Percentiles rank a stretch among this genome's conserved stretches.
phyloP scores from a whole-genome alignment of 2,329 filamentous ascomycete genomes.

The Claviceps sp. region DNA sequence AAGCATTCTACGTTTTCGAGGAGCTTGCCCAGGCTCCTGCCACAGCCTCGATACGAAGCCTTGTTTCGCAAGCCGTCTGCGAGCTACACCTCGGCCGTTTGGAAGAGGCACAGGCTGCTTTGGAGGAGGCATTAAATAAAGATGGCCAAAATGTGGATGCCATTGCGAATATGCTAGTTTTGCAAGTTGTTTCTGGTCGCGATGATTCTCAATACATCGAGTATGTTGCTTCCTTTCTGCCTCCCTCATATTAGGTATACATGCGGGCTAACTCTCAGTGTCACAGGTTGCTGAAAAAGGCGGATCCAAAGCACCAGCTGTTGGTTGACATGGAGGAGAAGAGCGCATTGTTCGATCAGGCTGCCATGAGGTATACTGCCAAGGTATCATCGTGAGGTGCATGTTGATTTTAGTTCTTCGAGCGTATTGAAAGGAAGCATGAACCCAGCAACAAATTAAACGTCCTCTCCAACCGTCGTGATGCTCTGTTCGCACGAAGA shows the following conservation, averaged over 20 bases:
- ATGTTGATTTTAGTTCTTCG: constrained; percentile 10
- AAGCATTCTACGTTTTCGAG: constrained; percentile 94
- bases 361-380: constrained; percentile 72
- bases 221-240: constrained; percentile 31
- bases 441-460: constrained; percentile 1
- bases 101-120: constrained; percentile 77
- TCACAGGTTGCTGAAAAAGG: constrained; percentile 39
- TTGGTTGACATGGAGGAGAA: constrained; percentile 69
- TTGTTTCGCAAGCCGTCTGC: constrained; percentile 79
- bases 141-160: constrained; percentile 59
- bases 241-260: neutral
- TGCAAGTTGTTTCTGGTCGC: constrained; percentile 66
- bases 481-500: neutral
- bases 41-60: constrained; percentile 59
- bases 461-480: too few species aligned
- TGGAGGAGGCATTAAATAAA: constrained; percentile 67
- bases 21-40: constrained; percentile 82
- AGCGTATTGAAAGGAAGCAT: constrained; percentile 19
- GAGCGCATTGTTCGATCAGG: constrained; percentile 74
- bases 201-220: constrained; percentile 46
- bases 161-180: constrained; percentile 70
- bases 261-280: constrained; percentile 12
- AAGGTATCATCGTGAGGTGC: constrained; percentile 49
- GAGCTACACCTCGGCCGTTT: constrained; percentile 81
- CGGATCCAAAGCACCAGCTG: constrained; percentile 54